phyloP scores from a whole-genome alignment of 2,329 filamentous ascomycete species.

The Thelonectria blattea region DNA sequence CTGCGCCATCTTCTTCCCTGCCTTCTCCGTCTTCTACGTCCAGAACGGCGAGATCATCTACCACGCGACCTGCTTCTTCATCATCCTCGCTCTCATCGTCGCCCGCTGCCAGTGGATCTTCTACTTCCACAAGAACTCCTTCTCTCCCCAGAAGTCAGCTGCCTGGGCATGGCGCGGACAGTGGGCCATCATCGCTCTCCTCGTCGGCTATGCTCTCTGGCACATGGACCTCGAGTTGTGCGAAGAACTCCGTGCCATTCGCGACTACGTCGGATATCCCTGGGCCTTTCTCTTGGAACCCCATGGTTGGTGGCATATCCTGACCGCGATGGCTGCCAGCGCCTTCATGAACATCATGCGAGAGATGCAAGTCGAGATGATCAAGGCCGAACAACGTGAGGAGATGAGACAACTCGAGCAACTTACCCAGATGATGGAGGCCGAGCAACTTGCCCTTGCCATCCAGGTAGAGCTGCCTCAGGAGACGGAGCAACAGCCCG shows the following conservation, averaged over 20 bases:
- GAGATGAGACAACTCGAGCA: too few species aligned
- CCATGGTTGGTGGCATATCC: constrained; percentile 69
- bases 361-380: constrained; percentile 17
- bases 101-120: constrained; percentile 45
- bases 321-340: constrained; percentile 57
- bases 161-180: constrained; percentile 36
- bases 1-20: constrained; percentile 49
- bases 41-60: constrained; percentile 50
- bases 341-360: constrained; percentile 49
- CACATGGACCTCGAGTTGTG: constrained; percentile 63
- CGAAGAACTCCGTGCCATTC: constrained; percentile 51
- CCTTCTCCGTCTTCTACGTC: constrained; percentile 51
- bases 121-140: constrained; percentile 37
- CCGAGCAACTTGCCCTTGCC: too few species aligned
- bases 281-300: constrained; percentile 63
- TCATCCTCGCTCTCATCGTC: constrained; percentile 42
- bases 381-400: too few species aligned
- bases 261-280: constrained; percentile 56
- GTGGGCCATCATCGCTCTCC: constrained; percentile 13
- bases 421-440: too few species aligned
- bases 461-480: too few species aligned
- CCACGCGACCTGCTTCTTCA: constrained; percentile 48
- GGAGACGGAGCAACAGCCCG: too few species aligned
- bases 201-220: constrained; percentile 56
- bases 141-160: constrained; percentile 37